A percentile compares a stretch with the other conserved stretches of the same genome.
phyloP scores from a whole-genome alignment of 805 yeast species.

The Kluyveromyces nonfermentans region DNA sequence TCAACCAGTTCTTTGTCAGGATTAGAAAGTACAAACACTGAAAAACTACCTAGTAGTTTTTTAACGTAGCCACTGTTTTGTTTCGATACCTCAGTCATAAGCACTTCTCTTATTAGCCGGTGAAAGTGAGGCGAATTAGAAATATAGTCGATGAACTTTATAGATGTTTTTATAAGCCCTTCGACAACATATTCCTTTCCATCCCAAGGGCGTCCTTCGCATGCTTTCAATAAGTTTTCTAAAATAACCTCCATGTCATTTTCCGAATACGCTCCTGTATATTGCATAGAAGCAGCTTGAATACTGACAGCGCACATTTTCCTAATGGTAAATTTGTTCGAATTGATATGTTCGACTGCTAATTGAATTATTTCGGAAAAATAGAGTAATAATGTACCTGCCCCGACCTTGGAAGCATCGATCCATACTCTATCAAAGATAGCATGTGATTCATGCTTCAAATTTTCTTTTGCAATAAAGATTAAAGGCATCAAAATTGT shows the following conservation, averaged over 20 bases:
- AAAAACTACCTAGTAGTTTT: conserved; percentile 43
- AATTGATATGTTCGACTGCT: conserved; percentile 40
- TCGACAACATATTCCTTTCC: conserved; percentile 75
- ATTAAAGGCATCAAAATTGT: conserved; percentile 67
- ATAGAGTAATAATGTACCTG: conserved; percentile 59
- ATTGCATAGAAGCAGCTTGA: conserved; percentile 43
- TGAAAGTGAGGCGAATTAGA: conserved; percentile 25
- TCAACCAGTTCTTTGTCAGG: conserved; percentile 27
- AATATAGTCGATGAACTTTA: conserved; percentile 36
- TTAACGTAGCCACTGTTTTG: conserved; percentile 56
- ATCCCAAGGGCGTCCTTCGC: conserved; percentile 74
- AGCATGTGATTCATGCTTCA: conserved; percentile 35
- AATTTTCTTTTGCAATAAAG: conserved; percentile 68
- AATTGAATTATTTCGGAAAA: conserved; percentile 55
- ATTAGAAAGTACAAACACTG: conserved; percentile 38
- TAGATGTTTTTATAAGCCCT: conserved; percentile 53
- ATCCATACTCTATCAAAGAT: conserved; percentile 63
- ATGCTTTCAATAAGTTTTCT: conserved; percentile 45
- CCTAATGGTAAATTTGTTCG: conserved; percentile 54
- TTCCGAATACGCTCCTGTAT: conserved; percentile 28
- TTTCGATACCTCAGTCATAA: conserved; percentile 54
- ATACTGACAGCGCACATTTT: conserved; percentile 63
- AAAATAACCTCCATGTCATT: conserved; percentile 35
- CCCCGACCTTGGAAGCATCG: conserved; percentile 67
- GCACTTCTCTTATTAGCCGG: conserved; percentile 34